phyloP scores from a whole-genome alignment of 148 eudicot species.

The Spergularia bocconei region DNA sequence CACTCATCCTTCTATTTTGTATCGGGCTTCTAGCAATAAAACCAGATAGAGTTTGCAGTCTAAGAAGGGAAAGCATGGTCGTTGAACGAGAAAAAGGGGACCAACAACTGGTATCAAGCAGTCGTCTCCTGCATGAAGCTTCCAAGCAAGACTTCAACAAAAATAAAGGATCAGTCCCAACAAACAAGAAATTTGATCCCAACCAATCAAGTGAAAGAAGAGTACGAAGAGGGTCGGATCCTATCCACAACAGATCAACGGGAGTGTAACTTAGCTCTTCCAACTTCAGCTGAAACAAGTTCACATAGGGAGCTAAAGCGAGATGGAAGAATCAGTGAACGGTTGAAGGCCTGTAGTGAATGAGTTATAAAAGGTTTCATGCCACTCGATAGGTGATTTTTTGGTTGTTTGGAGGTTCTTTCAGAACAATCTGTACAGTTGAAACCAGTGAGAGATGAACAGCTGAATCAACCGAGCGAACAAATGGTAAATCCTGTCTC shows the following conservation, averaged over 20 bases:
- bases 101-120: conserved; percentile 11
- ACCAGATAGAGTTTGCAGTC: conserved; percentile 40
- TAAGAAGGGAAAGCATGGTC: conserved; percentile 33
- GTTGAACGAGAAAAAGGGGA: conserved; percentile 19
- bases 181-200: conserved; percentile 36
- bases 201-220: conserved; percentile 53
- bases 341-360: neutral
- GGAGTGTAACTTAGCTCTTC: conserved; percentile 26
- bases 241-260: conserved; percentile 70
- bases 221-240: conserved; percentile 70
- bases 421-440: conserved; percentile 30
- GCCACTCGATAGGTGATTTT: conserved; percentile 27
- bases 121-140: conserved; percentile 36
- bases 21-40: conserved; percentile 41
- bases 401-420: conserved; percentile 22
- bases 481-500: conserved; percentile 20
- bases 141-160: conserved; percentile 29
- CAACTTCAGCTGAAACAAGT: conserved; percentile 11
- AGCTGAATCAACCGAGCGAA: conserved; percentile 14
- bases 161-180: conserved; percentile 29
- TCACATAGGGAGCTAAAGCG: conserved; percentile 1
- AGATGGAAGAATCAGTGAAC: conserved; percentile 19
- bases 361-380: conserved; percentile 7
- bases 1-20: conserved; percentile 42
- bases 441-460: conserved; percentile 18